Conservation (phyloP, 2,329 filamentous ascomycete genomes). For the Trichoderma breve region DNA sequence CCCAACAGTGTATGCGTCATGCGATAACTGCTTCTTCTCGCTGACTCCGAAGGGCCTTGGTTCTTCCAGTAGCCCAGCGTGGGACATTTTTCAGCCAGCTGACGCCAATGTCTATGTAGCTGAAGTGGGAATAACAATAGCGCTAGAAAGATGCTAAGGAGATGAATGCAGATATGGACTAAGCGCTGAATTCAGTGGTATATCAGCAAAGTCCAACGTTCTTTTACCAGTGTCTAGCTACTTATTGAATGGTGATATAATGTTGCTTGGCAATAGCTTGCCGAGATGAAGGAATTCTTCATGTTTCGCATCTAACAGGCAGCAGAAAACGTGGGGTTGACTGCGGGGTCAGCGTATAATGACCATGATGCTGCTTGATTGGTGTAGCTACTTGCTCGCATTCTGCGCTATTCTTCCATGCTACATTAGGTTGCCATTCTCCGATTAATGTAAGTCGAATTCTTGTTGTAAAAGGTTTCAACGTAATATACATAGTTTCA, state of each 20-base stretch:
- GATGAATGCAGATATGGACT: neutral
- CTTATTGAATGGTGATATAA: neutral
- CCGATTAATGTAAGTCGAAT: too few relatives aligned
- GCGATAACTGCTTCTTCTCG: neutral
- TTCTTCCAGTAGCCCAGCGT: neutral
- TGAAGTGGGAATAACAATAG: neutral
- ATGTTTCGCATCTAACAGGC: neutral
- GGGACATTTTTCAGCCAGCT: neutral
- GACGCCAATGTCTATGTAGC: neutral
- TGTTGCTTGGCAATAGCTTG: neutral
- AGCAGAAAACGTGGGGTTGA: neutral
- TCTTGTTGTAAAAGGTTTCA: too few relatives aligned
- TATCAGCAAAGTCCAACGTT: neutral
- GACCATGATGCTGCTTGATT: neutral
- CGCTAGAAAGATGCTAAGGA: neutral
- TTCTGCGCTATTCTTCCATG: neutral
- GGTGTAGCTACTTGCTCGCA: neutral
- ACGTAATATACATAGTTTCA: neutral
- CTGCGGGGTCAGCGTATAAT: neutral
- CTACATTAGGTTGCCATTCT: too few relatives aligned
- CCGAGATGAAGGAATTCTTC: neutral
- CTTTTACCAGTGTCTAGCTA: neutral
- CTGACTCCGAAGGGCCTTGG: neutral
- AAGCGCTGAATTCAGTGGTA: neutral
- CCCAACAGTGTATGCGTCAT: neutral